These are phyloP conservation scores for Colletotrichum simmondsii DNA, from an alignment of 2,329 filamentous ascomycete species.

Conservation along the genomic window DNA sequence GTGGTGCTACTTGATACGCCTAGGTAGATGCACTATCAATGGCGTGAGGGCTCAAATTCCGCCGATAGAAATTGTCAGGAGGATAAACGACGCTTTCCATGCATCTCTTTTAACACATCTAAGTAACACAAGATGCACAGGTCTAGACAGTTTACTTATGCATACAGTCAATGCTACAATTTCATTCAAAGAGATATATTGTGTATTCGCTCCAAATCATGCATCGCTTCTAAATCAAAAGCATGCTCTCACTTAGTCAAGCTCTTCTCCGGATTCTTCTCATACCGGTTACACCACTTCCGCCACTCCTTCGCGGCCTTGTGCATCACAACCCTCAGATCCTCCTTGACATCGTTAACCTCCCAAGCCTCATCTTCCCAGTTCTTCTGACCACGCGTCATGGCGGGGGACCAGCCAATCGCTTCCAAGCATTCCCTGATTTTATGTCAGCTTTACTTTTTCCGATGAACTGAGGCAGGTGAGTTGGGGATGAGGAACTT, in stretches of 20 bases:
- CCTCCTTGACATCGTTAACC: constrained; percentile 27
- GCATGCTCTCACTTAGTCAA: constrained; percentile 10
- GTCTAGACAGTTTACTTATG: too few species aligned
- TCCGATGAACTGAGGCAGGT: fast-evolving
- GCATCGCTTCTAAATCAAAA: not conserved
- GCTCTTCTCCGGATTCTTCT: constrained; percentile 32
- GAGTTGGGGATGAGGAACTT: not conserved
- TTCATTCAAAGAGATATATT: not conserved
- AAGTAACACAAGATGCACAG: too few species aligned
- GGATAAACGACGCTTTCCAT: too few species aligned
- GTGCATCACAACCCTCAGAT: constrained; percentile 27
- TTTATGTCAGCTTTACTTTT: not conserved
- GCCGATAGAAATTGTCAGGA: too few species aligned
- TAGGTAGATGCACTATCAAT: fast-evolving
- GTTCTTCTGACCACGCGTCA: constrained; percentile 19
- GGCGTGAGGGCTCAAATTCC: too few species aligned
- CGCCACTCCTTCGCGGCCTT: constrained; percentile 29
- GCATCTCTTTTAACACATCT: too few species aligned
- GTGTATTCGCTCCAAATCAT: not conserved
- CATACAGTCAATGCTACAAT: too few species aligned
- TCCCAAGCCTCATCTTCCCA: constrained; percentile 33
- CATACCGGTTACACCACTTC: constrained; percentile 27
- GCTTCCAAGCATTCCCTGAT: constrained; percentile 24
- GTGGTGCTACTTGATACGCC: fast-evolving
- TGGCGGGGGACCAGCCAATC: constrained; percentile 25